A percentile compares a stretch with the other conserved stretches of the same genome.
Evolutionary conservation across 2,329 filamentous ascomycete genomes (phyloP).

Genomic region (Hysterium pulicare): DNA sequence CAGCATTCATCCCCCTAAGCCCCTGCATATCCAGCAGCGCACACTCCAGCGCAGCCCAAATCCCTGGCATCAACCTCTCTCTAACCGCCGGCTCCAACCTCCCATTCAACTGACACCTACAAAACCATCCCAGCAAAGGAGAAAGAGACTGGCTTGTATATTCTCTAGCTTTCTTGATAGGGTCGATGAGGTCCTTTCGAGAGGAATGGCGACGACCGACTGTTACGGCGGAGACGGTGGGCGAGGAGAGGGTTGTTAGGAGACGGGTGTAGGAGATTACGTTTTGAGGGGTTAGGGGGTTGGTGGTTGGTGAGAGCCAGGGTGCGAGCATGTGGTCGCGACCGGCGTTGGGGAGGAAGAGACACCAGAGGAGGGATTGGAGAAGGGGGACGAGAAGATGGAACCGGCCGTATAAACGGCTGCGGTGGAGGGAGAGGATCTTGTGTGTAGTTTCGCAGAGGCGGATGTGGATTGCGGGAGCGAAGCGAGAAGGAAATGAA

Average conservation of each 20-base stretch:
- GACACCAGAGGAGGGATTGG: constrained; percentile 52
- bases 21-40: constrained; percentile 28
- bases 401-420: constrained; percentile 58
- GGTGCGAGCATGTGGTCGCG: constrained; percentile 24
- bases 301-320: constrained; percentile 24
- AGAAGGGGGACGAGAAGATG: constrained; percentile 57
- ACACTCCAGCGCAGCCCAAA: constrained; percentile 38
- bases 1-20: constrained; percentile 37
- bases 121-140: constrained; percentile 57
- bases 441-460: constrained; percentile 53
- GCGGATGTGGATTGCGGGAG: constrained; percentile 49
- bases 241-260: constrained; percentile 59
- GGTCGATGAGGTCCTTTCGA: constrained; percentile 50
- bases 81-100: constrained; percentile 52
- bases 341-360: constrained; percentile 49
- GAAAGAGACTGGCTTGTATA: constrained; percentile 57
- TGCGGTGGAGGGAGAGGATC: constrained; percentile 55
- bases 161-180: constrained; percentile 57
- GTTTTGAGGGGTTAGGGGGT: constrained; percentile 39
- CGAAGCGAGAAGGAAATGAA: constrained; percentile 19
- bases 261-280: constrained; percentile 53
- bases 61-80: constrained; percentile 56
- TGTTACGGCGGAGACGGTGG: constrained; percentile 55
- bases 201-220: constrained; percentile 35
- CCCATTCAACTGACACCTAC: constrained; percentile 48